Evolutionary conservation across 2,329 filamentous ascomycete genomes (phyloP).

Genomic region (Hirsutella thompsonii): DNA sequence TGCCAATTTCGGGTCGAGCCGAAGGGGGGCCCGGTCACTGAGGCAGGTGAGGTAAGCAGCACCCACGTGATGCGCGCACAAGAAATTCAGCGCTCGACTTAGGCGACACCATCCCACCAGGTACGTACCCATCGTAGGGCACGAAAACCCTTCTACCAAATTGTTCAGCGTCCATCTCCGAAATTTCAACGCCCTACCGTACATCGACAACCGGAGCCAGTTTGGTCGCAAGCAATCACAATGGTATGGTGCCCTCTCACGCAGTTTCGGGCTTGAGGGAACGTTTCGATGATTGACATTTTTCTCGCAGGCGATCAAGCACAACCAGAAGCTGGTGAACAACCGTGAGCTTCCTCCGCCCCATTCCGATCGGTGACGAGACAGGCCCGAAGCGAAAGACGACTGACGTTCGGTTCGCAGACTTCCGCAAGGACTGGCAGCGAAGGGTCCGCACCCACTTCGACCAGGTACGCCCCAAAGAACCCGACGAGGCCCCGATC

Average conservation of each 20-base stretch:
- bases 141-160: conserved; percentile 28
- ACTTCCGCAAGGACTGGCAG: conserved; percentile 99
- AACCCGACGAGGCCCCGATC: conserved; percentile 1
- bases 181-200: conserved; percentile 25
- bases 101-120: conserved; percentile 13
- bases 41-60: conserved; percentile 7
- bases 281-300: conserved; percentile 13
- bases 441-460: conserved; percentile 98
- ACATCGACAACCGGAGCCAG: conserved; percentile 28
- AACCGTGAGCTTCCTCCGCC: conserved; percentile 55
- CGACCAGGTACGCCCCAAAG: conserved; percentile 69
- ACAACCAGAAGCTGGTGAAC: conserved; percentile 97
- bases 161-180: conserved; percentile 24
- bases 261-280: conserved; percentile 9
- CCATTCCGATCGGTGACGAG: conserved; percentile 9
- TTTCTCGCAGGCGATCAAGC: conserved; percentile 75
- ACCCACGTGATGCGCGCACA: conserved; percentile 12
- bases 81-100: conserved; percentile 3
- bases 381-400: conserved; percentile 13
- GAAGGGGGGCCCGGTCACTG: too few species aligned
- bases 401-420: conserved; percentile 37
- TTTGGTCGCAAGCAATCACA: conserved; percentile 42
- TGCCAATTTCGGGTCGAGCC: too few species aligned
- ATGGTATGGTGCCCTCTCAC: conserved; percentile 29
- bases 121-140: conserved; percentile 24